Base-by-base conservation (phyloP, 805 yeast genomes). In the Cyberlindnera suaveolens region DNA sequence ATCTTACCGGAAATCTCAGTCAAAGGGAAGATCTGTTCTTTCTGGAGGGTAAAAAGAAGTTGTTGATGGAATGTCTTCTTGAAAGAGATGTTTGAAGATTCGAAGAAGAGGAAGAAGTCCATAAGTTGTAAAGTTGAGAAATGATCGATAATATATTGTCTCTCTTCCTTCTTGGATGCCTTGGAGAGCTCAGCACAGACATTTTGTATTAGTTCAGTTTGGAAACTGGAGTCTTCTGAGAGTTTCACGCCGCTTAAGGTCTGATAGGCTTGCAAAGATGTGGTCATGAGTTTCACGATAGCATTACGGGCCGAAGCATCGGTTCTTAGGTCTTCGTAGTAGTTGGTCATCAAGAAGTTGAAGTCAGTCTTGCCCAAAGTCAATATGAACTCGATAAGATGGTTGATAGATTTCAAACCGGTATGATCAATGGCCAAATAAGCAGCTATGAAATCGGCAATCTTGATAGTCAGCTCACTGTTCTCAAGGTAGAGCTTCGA, bases 1-100 rank as follows among this genome's bases (percentile, higher is more conserved):
- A 57, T 51, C 23, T 43, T 45, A 17, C 57, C 45, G 1, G 72
- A 62, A 1, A 71, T 51, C 18, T 53, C 49, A 5, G 64, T 46
- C 3, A 69, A 58, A 37, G 72, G 65, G 43, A 62, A 56, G 10
- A 61, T 68, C 23, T 82, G 56, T 1, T 85, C 82, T 55, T 78
- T 64, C 42, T 68, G 70, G 43, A 73, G 70, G 38, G 79, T 75
- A 69, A 83, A 80, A 63, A 83, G 66, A 38, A 79, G 64, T 50
- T 82, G 86, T 56, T 83, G 87, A 42, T 74, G 77, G 54, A 72
- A 79, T 27, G 70, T 62, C 60, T 81, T 82, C 47, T 75, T 78
- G 63, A 82, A 82, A 0, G 80, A 65, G 56, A 77, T 68, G 55
- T 78, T 78, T 15, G 80, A 69, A 50, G 74, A 77, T 45, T 72